Evolutionary conservation across 495 filamentous ascomycete genomes (phyloP).

Genomic region (Barbatosphaeria neglecta): DNA sequence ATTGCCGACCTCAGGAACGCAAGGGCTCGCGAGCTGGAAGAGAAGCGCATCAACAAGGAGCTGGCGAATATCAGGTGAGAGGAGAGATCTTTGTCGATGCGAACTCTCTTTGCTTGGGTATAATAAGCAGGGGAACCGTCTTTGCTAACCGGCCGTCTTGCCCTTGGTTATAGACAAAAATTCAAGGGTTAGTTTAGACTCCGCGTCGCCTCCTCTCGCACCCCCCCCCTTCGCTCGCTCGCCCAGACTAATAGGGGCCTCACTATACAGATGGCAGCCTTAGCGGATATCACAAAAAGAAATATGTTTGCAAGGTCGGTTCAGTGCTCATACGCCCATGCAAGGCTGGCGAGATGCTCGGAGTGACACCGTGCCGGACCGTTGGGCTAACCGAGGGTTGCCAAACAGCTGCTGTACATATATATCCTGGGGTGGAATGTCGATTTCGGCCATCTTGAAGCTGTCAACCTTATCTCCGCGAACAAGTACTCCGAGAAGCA

Average conservation of each 20-base stretch:
- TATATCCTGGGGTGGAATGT: constrained; percentile 99
- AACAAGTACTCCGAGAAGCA: constrained; percentile 99
- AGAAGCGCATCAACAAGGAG: constrained; percentile 99
- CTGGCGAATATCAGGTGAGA: constrained; percentile 86
- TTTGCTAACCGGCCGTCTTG: constrained; percentile 12
- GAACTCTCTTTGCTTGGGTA: too few species aligned
- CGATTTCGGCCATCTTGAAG: constrained; percentile 97
- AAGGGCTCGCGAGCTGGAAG: constrained; percentile 86
- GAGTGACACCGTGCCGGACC: too few species aligned
- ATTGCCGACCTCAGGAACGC: constrained; percentile 96
- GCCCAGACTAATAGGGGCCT: constrained; percentile 6
- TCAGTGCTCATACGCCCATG: constrained; percentile 18
- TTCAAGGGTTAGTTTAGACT: constrained; percentile 52
- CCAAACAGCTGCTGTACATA: constrained; percentile 76
- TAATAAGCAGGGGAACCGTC: too few species aligned
- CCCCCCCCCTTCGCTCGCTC: not conserved
- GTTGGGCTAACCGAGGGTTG: constrained; percentile 13
- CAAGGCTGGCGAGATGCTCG: too few species aligned
- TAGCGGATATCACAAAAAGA: constrained; percentile 98
- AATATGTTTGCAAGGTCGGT: constrained; percentile 99
- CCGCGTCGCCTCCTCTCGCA: constrained; percentile 5
- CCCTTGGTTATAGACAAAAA: constrained; percentile 45
- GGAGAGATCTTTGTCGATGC: not conserved
- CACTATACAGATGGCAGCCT: constrained; percentile 76
- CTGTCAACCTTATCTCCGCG: constrained; percentile 92